These are phyloP conservation scores for Scortechinia acanthostroma DNA, from an alignment of 2,329 filamentous ascomycete species.

Conservation along the genomic window DNA sequence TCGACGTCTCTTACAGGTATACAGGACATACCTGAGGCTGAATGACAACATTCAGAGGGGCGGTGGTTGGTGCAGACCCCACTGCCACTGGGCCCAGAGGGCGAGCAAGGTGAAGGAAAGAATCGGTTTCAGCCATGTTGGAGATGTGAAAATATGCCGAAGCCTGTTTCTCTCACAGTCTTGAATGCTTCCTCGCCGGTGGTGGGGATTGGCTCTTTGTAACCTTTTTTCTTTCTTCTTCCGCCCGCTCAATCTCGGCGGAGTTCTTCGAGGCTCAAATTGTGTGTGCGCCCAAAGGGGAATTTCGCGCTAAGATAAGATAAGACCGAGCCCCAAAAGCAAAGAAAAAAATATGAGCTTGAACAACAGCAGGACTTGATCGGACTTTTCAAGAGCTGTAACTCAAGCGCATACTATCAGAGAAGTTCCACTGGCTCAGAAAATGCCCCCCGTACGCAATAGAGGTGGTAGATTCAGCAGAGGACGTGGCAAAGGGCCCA, in stretches of 20 bases:
- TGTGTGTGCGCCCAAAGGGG: constrained; percentile 3
- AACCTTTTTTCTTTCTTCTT: background rate
- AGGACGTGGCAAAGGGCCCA: background rate
- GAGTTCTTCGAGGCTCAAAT: too few species aligned
- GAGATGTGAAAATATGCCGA: constrained; percentile 8
- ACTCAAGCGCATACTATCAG: too few species aligned
- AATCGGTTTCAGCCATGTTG: constrained; percentile 78
- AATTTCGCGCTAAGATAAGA: constrained; percentile 3
- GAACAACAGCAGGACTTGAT: too few species aligned
- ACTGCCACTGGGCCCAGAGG: constrained; percentile 77
- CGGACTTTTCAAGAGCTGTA: too few species aligned
- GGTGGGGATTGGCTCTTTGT: too few species aligned
- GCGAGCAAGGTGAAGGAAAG: constrained; percentile 89
- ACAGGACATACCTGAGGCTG: constrained; percentile 78
- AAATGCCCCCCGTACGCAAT: background rate
- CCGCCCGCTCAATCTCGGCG: background rate
- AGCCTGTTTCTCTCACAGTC: background rate
- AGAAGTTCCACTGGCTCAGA: background rate
- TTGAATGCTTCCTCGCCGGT: background rate
- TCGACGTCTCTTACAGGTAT: background rate
- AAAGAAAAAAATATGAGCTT: constrained; percentile 1
- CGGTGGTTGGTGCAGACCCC: constrained; percentile 76
- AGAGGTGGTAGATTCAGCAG: background rate
- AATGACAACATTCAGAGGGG: constrained; percentile 87
- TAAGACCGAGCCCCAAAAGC: background rate